Conservation (phyloP, 2,329 filamentous ascomycete genomes). For the Talaromyces verruculosus region DNA sequence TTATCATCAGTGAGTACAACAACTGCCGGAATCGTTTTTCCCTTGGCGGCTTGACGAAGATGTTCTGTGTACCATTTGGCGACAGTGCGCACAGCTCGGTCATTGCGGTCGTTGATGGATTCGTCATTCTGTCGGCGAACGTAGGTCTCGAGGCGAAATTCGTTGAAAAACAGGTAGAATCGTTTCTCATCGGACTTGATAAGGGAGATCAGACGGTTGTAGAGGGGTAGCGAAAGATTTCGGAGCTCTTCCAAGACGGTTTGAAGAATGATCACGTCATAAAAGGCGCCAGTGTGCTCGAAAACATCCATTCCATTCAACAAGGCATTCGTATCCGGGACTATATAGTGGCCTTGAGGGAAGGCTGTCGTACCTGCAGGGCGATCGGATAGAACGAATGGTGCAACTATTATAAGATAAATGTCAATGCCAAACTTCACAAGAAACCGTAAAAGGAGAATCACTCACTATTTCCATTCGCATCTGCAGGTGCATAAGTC, state of each 20-base stretch:
- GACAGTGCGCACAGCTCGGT: slow-evolving; percentile 81
- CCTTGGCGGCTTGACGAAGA: slow-evolving; percentile 60
- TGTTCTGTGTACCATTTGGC: slow-evolving; percentile 90
- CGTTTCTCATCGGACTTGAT: slow-evolving; percentile 96
- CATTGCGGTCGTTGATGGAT: slow-evolving; percentile 94
- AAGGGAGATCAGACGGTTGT: slow-evolving; percentile 85
- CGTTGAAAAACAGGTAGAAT: slow-evolving; percentile 99
- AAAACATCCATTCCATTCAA: slow-evolving; percentile 96
- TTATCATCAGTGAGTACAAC: slow-evolving; percentile 94
- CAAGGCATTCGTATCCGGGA: slow-evolving; percentile 95
- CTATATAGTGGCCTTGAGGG: slow-evolving; percentile 84
- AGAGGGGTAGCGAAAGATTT: slow-evolving; percentile 88
- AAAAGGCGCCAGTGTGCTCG: slow-evolving; percentile 86
- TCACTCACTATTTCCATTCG: slow-evolving; percentile 67
- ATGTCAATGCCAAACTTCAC: neutral
- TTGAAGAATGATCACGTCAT: slow-evolving; percentile 94
- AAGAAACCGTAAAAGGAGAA: neutral
- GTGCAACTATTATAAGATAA: slow-evolving; percentile 57
- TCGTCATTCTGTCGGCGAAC: slow-evolving; percentile 73
- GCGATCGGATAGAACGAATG: slow-evolving; percentile 84
- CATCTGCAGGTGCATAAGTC: slow-evolving; percentile 72
- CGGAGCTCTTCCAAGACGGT: slow-evolving; percentile 95
- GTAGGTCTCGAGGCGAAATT: slow-evolving; percentile 91
- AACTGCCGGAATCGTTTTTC: slow-evolving; percentile 66
- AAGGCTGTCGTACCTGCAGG: slow-evolving; percentile 81